Percentiles rank a stretch among this genome's conserved stretches.
Conservation (phyloP, 140 eudicot genomes). For the Bidens hawaiensis region DNA sequence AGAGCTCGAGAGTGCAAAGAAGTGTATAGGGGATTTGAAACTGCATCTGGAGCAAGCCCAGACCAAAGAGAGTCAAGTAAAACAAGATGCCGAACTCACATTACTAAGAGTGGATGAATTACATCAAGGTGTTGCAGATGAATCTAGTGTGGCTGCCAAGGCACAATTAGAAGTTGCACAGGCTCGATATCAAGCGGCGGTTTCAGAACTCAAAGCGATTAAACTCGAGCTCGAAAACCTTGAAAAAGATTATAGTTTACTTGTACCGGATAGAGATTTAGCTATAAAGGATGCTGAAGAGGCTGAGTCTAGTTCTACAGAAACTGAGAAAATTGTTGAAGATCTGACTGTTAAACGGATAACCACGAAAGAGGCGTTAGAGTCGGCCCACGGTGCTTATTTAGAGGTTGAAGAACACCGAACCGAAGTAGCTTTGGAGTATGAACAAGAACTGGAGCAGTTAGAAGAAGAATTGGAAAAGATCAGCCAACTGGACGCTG, state of each 20-base stretch:
- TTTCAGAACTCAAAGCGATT: constrained; percentile 44
- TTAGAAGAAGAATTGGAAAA: constrained; percentile 59
- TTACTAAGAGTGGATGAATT: constrained; percentile 63
- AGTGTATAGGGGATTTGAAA: constrained; percentile 62
- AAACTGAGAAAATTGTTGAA: constrained; percentile 61
- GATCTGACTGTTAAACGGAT: constrained; percentile 59
- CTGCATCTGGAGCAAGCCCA: constrained; percentile 70
- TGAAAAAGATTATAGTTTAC: constrained; percentile 38
- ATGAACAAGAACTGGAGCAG: constrained; percentile 53
- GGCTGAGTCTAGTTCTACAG: constrained; percentile 40
- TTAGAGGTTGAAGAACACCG: constrained; percentile 72
- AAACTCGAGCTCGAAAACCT: constrained; percentile 46
- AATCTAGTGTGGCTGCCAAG: constrained; percentile 68
- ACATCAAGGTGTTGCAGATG: constrained; percentile 66
- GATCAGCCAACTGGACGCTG: constrained; percentile 42
- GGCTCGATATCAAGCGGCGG: constrained; percentile 55
- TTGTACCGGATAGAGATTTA: constrained; percentile 43
- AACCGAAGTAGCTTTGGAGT: constrained; percentile 46
- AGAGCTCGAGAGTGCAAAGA: constrained; percentile 56
- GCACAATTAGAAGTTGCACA: constrained; percentile 70
- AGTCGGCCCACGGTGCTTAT: constrained; percentile 77
- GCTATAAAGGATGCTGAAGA: constrained; percentile 55
- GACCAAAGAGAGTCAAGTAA: constrained; percentile 71
- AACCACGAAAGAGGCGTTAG: constrained; percentile 56
- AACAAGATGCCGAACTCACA: constrained; percentile 75